phyloP scores from a whole-genome alignment of 495 filamentous ascomycete genomes.

The Aspergillus wentii region DNA sequence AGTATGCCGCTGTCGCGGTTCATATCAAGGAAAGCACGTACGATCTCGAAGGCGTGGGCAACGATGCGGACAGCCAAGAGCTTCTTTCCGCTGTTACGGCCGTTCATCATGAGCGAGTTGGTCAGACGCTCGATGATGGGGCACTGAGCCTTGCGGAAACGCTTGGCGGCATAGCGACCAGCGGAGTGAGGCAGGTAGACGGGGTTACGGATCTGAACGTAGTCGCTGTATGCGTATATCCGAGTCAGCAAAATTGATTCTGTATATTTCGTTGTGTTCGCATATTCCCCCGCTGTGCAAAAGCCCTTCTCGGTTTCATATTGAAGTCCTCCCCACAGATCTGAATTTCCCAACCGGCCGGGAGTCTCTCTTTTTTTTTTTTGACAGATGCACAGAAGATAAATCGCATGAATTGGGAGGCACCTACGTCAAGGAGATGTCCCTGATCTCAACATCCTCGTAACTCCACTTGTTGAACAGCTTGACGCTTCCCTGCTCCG shows the following conservation, averaged over 20 bases:
- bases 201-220: constrained; percentile 97
- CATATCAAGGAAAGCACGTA: constrained; percentile 46
- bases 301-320: constrained; percentile 1
- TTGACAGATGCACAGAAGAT: constrained; percentile 10
- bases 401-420: constrained; percentile 20
- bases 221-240: constrained; percentile 64
- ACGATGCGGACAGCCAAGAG: constrained; percentile 99
- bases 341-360: constrained; percentile 2
- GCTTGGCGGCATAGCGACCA: constrained; percentile 97
- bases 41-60: constrained; percentile 97
- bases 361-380: constrained; percentile 2
- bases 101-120: constrained; percentile 99
- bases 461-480: constrained; percentile 98
- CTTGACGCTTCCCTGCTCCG: constrained; percentile 90
- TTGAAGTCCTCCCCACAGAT: constrained; percentile 12
- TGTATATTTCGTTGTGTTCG: constrained; percentile 4
- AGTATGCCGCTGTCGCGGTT: background rate
- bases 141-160: constrained; percentile 99
- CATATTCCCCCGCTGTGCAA: background rate
- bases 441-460: constrained; percentile 98
- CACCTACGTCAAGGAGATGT: constrained; percentile 99
- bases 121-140: constrained; percentile 99
- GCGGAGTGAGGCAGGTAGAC: constrained; percentile 99
- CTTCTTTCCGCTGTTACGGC: constrained; percentile 99
- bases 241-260: constrained; percentile 40